Evolutionary conservation across 2,329 filamentous ascomycete species (phyloP), one percentile per base, ranked within the genome.

Genomic region (Nigrospora oryzae): DNA sequence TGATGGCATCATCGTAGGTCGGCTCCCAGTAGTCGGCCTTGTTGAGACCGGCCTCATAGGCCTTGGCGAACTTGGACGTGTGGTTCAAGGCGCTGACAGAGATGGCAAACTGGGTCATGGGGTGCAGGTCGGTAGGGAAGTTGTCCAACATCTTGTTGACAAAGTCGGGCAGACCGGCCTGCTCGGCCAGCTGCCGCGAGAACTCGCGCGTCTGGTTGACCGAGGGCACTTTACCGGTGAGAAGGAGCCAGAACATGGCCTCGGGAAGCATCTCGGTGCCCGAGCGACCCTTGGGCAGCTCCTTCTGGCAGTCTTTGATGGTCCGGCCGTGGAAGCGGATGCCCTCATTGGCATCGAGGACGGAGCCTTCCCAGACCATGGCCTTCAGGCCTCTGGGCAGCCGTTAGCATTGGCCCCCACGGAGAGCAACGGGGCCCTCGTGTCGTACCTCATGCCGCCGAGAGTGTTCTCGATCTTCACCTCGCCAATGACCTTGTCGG

Each of bases 11-110:
- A 63, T 97, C 91, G 62, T 95, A 97, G 38, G 89, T 95, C 13
- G 91, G 89, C 71, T 97, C 93, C 93, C 93, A 98, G 79, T 97
- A 97, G 56, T 96, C 89, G 43, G 89, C 87, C 76, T 97, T 98
- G 77, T 83, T 86, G 53, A 97, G 70, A 33, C 93, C 93, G 56
- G 84, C 71, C 66, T 90, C 91, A 66, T 98, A 98, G 16, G 86
- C 86, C 68, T 89, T 90, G 52, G 91, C 93, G 56, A 98, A 98
- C 60, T 84, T 81, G 57, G 89, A 95, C 56, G 89, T 89, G 65
- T 95, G 88, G 71, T 95, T 96, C 49, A 98, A 78, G n/a, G 93
- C 87, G 15, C 89, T 91, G 43, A 97, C 93, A 38, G 90, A 89
- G 56, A 94, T 93, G 54, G 91, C 85, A 57, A 98, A 91, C 66